Conservation (phyloP, 305 asterid species). For the Ajuga reptans region DNA sequence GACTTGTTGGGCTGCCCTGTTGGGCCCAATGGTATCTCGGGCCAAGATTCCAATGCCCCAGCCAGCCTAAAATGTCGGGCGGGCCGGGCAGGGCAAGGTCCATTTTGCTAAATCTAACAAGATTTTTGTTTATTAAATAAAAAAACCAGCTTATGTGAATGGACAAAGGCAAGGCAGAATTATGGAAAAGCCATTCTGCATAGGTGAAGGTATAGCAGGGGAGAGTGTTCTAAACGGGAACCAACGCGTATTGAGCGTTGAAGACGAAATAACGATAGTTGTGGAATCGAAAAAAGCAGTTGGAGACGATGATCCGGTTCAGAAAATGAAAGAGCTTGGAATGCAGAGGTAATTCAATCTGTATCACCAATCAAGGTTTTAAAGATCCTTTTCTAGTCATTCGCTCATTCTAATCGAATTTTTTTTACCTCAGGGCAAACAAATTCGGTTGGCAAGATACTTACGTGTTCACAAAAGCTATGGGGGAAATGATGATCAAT, state of each 20-base stretch:
- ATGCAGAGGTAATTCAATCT: conserved; percentile 49
- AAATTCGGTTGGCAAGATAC: conserved; percentile 97
- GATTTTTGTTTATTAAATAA: too few relatives aligned
- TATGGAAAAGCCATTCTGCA: conserved; percentile 71
- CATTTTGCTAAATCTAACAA: too few relatives aligned
- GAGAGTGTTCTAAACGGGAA: conserved; percentile 34
- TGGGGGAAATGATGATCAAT: conserved; percentile 98
- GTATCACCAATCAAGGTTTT: background rate
- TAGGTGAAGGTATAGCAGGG: conserved; percentile 59
- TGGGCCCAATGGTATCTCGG: too few relatives aligned
- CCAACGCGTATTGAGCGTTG: conserved; percentile 44
- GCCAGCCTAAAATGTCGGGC: too few relatives aligned
- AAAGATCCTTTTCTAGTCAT: background rate
- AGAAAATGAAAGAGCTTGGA: conserved; percentile 73
- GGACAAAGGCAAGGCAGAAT: conserved; percentile 82
- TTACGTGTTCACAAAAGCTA: conserved; percentile 86
- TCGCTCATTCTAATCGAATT: background rate
- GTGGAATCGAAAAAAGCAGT: conserved; percentile 44
- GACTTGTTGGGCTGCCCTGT: too few relatives aligned
- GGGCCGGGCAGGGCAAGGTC: too few relatives aligned
- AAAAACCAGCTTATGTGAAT: conserved; percentile 70
- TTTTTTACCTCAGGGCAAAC: conserved; percentile 54
- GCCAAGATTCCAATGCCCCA: too few relatives aligned
- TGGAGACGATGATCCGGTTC: conserved; percentile 38
- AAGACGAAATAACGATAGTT: conserved; percentile 69